Evolutionary conservation across 371 early-diverging fungal species (phyloP).

Genomic region (Mucor saturninus): DNA sequence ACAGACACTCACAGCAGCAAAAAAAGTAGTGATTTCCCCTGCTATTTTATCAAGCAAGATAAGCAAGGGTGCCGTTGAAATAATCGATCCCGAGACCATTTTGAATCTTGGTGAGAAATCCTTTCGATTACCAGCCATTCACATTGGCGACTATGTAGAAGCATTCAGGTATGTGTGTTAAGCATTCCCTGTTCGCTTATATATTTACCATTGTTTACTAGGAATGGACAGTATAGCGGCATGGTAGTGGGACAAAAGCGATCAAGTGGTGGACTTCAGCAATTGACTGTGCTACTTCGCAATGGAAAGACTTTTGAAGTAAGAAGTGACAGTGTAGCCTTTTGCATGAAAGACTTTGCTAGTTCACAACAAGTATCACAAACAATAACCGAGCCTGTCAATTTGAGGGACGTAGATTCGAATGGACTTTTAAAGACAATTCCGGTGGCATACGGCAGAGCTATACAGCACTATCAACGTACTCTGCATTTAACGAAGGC

Average conservation of each 20-base stretch:
- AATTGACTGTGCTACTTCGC: constrained; percentile 42
- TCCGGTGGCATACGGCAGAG: constrained; percentile 30
- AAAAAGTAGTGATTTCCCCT: neutral
- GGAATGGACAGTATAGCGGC: constrained; percentile 52
- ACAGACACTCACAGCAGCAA: constrained; percentile 2
- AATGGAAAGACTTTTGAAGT: constrained; percentile 42
- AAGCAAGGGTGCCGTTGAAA: neutral
- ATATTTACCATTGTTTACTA: constrained; percentile 16
- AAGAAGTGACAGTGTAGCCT: constrained; percentile 57
- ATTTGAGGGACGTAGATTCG: constrained; percentile 22
- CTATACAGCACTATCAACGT: constrained; percentile 36
- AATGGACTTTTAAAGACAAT: constrained; percentile 21
- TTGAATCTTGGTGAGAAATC: neutral
- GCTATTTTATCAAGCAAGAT: neutral
- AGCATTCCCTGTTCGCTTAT: neutral
- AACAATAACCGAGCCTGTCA: constrained; percentile 7
- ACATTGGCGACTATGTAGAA: constrained; percentile 64
- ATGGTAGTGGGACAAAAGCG: constrained; percentile 46
- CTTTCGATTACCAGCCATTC: constrained; percentile 12
- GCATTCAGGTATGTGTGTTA: constrained; percentile 46
- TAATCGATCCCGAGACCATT: neutral
- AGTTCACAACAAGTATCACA: constrained; percentile 14
- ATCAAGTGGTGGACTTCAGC: constrained; percentile 51
- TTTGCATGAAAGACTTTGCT: constrained; percentile 48
- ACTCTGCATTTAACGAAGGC: constrained; percentile 30